Evolutionary conservation across 176 grass and related monocot genomes (phyloP), one percentile per base, ranked within the genome.

Genomic region (Bonia amplexicaulis): DNA sequence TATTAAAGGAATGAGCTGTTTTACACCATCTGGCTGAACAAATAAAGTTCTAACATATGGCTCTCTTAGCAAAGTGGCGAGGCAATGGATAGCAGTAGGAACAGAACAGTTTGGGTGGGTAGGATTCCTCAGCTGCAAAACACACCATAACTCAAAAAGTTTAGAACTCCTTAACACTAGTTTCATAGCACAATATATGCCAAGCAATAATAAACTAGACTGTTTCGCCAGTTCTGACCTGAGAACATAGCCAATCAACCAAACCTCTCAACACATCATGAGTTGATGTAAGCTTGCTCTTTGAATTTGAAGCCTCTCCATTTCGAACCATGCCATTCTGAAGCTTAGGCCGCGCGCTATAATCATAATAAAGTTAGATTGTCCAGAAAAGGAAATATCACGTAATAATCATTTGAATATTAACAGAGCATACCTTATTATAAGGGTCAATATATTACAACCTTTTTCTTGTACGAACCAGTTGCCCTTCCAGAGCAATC

Each of bases 381-480:
- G 71, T 45, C 71, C 49, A 70, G 80, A 57, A 57, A 22, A 90
- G 57, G 44, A 19, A 78, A 91, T 79, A 65, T 22, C 29, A 67
- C 17, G 6, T 35, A 65, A 82, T 14, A 78, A 61, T 40, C 55
- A 87, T 55, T 86, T 5, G 8, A 78, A 81, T 60, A 73, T 49
- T 47, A 53, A 63, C 6, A 60, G 11, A 78, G 68, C 15, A 82
- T 87, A 98, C 96, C 96, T 94, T 85, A 95, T 87, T 85, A 98
- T 80, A 26, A 82, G 48, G 61, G 89, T 92, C 77, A 98, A 91
- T 90, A 98, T 90, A 79, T 93, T 95, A 52, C 91, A 92, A 76
- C 90, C 90, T 86, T 94, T 98, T 83, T 98, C 96, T 91, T 98
- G 89, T 74, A 98, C 86, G 9, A 98, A 96, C 96, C 93, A 95